Conservation (phyloP, 345 rosid genomes). For the Arabidopsis suecica region DNA sequence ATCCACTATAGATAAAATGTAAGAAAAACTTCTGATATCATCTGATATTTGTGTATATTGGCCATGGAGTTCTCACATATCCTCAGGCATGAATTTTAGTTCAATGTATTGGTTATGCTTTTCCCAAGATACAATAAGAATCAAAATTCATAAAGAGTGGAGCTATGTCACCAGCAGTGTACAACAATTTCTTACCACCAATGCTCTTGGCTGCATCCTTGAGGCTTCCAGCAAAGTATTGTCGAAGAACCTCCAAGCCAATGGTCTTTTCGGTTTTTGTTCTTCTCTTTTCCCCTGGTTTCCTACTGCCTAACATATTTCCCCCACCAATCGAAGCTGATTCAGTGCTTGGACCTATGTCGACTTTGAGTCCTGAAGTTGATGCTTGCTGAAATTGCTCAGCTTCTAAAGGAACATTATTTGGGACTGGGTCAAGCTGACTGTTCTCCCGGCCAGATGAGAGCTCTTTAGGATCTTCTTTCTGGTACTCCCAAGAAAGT, state of each 20-base stretch:
- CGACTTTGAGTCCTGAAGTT: constrained; percentile 45
- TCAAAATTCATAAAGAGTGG: constrained; percentile 15
- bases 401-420: constrained; percentile 49
- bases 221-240: constrained; percentile 93
- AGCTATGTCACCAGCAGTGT: constrained; percentile 30
- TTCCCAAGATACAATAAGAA: constrained; percentile 22
- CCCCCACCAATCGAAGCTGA: constrained; percentile 47
- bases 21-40: not conserved
- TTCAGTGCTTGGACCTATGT: constrained; percentile 41
- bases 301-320: constrained; percentile 50
- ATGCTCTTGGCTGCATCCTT: constrained; percentile 95
- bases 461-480: constrained; percentile 64
- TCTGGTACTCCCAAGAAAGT: constrained; percentile 63
- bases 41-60: not conserved
- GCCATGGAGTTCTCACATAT: not conserved
- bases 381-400: constrained; percentile 47
- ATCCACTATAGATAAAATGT: not conserved
- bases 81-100: constrained; percentile 1
- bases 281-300: constrained; percentile 64
- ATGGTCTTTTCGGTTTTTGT: constrained; percentile 83
- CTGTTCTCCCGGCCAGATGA: constrained; percentile 51
- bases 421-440: constrained; percentile 43
- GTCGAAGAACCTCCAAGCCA: constrained; percentile 84
- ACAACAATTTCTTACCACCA: constrained; percentile 67
- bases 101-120: constrained; percentile 18